A percentile compares a stretch with the other conserved stretches of the same genome.
Conservation (phyloP, 768 basidiomycete species). For the Trametes cubensis region DNA sequence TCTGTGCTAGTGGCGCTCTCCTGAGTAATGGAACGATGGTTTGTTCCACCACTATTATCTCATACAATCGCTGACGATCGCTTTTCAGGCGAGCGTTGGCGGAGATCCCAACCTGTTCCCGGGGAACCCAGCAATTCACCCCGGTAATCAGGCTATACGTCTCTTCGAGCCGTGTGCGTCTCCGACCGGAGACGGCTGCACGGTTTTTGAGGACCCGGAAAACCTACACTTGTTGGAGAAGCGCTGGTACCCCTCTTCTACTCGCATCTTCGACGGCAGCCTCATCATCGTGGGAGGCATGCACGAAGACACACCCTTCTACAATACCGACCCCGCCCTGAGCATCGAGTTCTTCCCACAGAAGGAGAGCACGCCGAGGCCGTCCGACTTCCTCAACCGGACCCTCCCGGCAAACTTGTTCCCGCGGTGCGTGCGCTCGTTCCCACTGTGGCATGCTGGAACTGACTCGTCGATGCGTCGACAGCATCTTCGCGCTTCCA, state of each 20-base stretch:
- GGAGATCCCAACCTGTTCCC: slow-evolving; percentile 50
- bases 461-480: slow-evolving; percentile 75
- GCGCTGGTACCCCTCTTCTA: slow-evolving; percentile 77
- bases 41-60: slow-evolving; percentile 6
- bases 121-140: slow-evolving; percentile 65
- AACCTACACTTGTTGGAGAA: slow-evolving; percentile 70
- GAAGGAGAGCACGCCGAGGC: slow-evolving; percentile 46
- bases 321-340: slow-evolving; percentile 77
- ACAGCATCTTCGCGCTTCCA: slow-evolving; percentile 70
- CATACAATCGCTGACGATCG: neutral
- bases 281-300: slow-evolving; percentile 82
- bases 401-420: slow-evolving; percentile 30
- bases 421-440: slow-evolving; percentile 63
- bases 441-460: slow-evolving; percentile 59
- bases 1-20: slow-evolving; percentile 82
- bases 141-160: slow-evolving; percentile 77
- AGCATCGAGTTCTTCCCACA: slow-evolving; percentile 83
- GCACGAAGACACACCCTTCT: slow-evolving; percentile 82
- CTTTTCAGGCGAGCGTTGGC: slow-evolving; percentile 31
- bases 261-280: slow-evolving; percentile 73
- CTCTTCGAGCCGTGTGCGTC: slow-evolving; percentile 67
- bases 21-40: slow-evolving; percentile 75
- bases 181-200: slow-evolving; percentile 50
- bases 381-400: slow-evolving; percentile 32
- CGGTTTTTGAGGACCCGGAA: slow-evolving; percentile 66